These are phyloP conservation scores for Hyphodiscus hymeniophilus DNA, from an alignment of 495 filamentous ascomycete species.

Conservation along the genomic window DNA sequence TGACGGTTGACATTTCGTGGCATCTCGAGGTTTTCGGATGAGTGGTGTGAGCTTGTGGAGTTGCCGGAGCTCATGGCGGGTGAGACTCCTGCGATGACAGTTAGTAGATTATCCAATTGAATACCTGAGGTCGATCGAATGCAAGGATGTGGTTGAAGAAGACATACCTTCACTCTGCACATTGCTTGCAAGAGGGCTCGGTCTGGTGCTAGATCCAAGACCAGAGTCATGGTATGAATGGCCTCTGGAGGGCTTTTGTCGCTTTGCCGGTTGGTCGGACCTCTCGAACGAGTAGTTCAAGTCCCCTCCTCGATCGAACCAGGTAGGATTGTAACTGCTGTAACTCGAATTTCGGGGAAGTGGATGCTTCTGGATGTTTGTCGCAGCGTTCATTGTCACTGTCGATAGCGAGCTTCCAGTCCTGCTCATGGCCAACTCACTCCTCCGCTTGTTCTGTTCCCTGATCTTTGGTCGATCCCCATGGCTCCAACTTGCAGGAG, in stretches of 20 bases:
- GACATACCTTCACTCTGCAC: slow-evolving; percentile 20
- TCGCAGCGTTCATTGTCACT: slow-evolving; percentile 7
- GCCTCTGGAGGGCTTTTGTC: slow-evolving; percentile 2
- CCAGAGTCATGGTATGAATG: slow-evolving; percentile 19
- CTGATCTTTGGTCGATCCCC: slow-evolving; percentile 21
- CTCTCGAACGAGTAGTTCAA: slow-evolving; percentile 1
- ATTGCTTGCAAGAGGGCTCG: slow-evolving; percentile 16
- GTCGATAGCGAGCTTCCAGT: slow-evolving; percentile 15
- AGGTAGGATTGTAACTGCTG: slow-evolving; percentile 20
- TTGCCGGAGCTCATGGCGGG: slow-evolving; percentile 22
- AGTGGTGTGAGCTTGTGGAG: slow-evolving; percentile 16
- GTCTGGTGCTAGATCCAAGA: slow-evolving; percentile 17
- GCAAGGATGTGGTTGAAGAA: background rate
- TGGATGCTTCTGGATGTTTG: slow-evolving; percentile 9
- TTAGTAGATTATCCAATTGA: slow-evolving; percentile 10
- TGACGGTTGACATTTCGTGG: slow-evolving; percentile 1
- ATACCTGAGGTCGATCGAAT: background rate
- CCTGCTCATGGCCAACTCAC: slow-evolving; percentile 19
- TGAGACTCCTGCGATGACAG: slow-evolving; percentile 15
- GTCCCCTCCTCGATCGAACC: slow-evolving; percentile 18
- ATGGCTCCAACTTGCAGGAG: slow-evolving; percentile 39
- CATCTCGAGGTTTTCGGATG: slow-evolving; percentile 21
- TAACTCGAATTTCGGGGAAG: slow-evolving; percentile 19
- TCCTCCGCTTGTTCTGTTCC: slow-evolving; percentile 21
- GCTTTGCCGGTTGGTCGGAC: slow-evolving; percentile 2